These are phyloP conservation scores for Dendryphion nanum DNA, from an alignment of 2,329 filamentous ascomycete genomes.

Conservation along the genomic window DNA sequence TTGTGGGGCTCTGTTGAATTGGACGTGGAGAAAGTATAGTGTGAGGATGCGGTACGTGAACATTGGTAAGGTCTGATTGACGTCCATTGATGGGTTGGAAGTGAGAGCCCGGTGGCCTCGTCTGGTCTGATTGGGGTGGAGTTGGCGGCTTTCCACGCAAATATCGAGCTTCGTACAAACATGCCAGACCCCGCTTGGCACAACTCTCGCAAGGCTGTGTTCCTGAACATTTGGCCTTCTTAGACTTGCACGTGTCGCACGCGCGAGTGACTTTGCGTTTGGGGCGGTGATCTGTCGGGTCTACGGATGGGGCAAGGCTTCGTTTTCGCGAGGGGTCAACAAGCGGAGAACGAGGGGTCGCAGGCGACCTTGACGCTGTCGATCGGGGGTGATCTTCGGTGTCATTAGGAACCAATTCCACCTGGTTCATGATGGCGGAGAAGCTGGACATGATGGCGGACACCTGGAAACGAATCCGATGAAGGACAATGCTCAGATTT, in stretches of 20 bases:
- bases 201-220: constrained; percentile 26
- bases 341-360: neutral
- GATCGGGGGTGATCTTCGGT: too few relatives aligned
- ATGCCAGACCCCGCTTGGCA: constrained; percentile 12
- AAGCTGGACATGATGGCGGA: too few relatives aligned
- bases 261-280: constrained; percentile 27
- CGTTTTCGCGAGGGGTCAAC: neutral
- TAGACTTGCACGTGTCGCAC: constrained; percentile 31
- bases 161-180: constrained; percentile 25
- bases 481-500: too few relatives aligned
- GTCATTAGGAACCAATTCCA: neutral
- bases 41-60: too few relatives aligned
- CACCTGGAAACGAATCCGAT: too few relatives aligned
- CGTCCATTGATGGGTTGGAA: constrained; percentile 1
- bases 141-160: constrained; percentile 23
- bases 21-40: too few relatives aligned
- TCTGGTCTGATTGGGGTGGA: constrained; percentile 7
- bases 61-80: too few relatives aligned
- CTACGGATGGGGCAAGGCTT: neutral
- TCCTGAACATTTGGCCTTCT: constrained; percentile 29
- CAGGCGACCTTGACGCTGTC: neutral
- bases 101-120: neutral
- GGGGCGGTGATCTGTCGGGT: constrained; percentile 7
- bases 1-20: neutral
- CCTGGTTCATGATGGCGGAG: too few relatives aligned